phyloP scores from a whole-genome alignment of 345 rosid species.

The Citrus mangshanensis region DNA sequence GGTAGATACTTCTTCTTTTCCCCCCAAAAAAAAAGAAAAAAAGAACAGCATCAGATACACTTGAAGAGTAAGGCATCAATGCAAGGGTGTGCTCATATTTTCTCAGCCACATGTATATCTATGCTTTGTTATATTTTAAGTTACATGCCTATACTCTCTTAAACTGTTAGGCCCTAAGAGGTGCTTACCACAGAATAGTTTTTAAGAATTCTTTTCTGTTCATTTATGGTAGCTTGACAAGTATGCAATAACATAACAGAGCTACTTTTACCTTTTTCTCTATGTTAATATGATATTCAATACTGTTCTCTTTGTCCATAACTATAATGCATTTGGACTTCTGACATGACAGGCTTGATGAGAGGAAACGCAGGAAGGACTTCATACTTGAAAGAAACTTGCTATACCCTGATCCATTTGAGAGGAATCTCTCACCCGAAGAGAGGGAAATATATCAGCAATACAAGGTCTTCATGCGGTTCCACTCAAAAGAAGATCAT shows the following conservation, averaged over 20 bases:
- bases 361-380: conserved; percentile 92
- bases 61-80: background rate
- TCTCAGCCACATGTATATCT: background rate
- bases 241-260: background rate
- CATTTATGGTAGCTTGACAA: background rate
- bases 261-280: background rate
- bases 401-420: conserved; percentile 66
- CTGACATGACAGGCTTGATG: conserved; percentile 73
- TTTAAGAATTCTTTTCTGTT: background rate
- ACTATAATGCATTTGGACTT: conserved; percentile 9
- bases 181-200: background rate
- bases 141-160: background rate
- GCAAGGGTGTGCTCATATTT: background rate
- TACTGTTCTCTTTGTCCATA: background rate
- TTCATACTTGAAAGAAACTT: conserved; percentile 85
- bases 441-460: conserved; percentile 65
- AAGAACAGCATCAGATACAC: background rate
- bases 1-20: fast-evolving
- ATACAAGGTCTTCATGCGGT: conserved; percentile 78
- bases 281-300: background rate
- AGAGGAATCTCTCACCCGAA: conserved; percentile 63
- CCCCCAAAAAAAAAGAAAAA: too few species aligned
- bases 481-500: conserved; percentile 87
- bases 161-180: background rate
- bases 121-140: background rate